Base-by-base conservation (phyloP, 225 moss, liverwort and hornwort genomes). In the Thuidium tamariscinum region DNA sequence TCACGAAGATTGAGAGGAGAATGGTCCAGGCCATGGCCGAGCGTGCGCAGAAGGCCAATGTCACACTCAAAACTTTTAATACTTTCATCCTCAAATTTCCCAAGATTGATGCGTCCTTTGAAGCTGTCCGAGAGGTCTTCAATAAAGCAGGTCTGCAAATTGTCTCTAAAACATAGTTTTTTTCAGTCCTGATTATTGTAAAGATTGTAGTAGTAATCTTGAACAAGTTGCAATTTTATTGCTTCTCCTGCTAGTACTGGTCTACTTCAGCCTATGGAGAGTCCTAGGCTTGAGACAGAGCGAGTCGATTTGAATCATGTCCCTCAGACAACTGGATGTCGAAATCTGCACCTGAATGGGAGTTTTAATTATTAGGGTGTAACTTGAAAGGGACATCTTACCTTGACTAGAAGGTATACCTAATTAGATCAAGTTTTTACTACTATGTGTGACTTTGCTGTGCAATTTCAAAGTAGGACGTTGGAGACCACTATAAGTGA, bases 71-170 rank as follows among this genome's bases (percentile, higher is more conserved):
- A 85, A 93, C 95, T 36, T 97, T 97, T 82, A 95, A 95, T 78
- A 94, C 95, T 80, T 93, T 97, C 92, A 96, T 97, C 65, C 92
- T 97, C 51, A 96, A 97, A 88, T 97, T 97, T 79, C 97, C 97
- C 16, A 94, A 91, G 79, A 96, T 97, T 71, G 97, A 97, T 68
- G 92, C 93, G 49, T 94, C 96, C 19, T 95, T 97, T 84, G 95
- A 96, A 92, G 91, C 91, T 70, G 97, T 97, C 66, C 87, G 95
- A 79, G 89, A 85, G 56, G 94, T 97, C n/a, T 97, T 97, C 82
- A 92, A 88, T 82, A 97, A 96, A 93, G 96, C 94, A 87, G 97
- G 95, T 97, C 80, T 86, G 89, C 20, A 36, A 48, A 20, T 49
- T 23, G 59, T 44, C 37, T 11, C 60, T 59, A 23, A 27, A 9